phyloP scores from a whole-genome alignment of 495 filamentous ascomycete species.

The Trichoderma orchidacearum region DNA sequence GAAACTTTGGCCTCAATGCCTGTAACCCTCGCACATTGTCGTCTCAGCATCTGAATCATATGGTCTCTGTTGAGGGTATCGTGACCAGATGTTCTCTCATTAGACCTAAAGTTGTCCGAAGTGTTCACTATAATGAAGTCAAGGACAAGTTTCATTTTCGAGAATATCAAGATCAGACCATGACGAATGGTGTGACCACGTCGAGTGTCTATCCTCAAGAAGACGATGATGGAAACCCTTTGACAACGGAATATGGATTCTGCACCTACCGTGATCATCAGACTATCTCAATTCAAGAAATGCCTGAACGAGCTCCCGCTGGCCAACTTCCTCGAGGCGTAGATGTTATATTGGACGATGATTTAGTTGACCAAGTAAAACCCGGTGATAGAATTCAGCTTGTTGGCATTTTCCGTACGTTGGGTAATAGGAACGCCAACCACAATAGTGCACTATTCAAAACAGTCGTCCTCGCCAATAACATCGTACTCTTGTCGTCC shows the following conservation, averaged over 20 bases:
- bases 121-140: constrained; percentile 85
- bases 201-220: constrained; percentile 89
- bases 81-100: constrained; percentile 94
- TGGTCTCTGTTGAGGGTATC: constrained; percentile 96
- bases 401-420: constrained; percentile 82
- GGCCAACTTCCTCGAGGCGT: constrained; percentile 92
- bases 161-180: constrained; percentile 90
- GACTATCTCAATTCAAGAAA: constrained; percentile 97
- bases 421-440: constrained; percentile 86
- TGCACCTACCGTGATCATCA: constrained; percentile 95
- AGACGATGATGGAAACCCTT: constrained; percentile 67
- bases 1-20: constrained; percentile 86
- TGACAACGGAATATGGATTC: constrained; percentile 92
- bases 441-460: constrained; percentile 83
- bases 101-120: constrained; percentile 91
- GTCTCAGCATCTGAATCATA: constrained; percentile 79
- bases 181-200: constrained; percentile 78
- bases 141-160: constrained; percentile 71
- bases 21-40: constrained; percentile 91
- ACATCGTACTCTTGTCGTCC: constrained; percentile 86
- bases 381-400: constrained; percentile 93
- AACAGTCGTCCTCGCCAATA: constrained; percentile 86
- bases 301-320: constrained; percentile 93
- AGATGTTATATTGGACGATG: constrained; percentile 96
- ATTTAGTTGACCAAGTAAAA: constrained; percentile 89